These are phyloP conservation scores for Suhomyces emberorum DNA, from an alignment of 805 yeast genomes.

Conservation along the genomic window DNA sequence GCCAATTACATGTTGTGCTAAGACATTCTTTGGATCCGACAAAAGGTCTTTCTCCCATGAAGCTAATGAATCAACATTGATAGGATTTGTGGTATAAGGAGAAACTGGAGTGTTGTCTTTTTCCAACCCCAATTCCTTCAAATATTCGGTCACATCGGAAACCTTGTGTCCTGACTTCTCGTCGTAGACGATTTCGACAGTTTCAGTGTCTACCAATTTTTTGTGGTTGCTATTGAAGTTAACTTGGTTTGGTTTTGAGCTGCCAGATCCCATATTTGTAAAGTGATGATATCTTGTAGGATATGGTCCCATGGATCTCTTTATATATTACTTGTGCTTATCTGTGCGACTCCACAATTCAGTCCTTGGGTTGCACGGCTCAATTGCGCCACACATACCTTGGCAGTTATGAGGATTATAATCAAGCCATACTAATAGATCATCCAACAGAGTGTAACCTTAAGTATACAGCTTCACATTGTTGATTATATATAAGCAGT, in stretches of 20 bases:
- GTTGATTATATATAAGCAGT: too few relatives aligned
- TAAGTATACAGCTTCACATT: too few relatives aligned
- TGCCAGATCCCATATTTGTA: conserved; percentile 1
- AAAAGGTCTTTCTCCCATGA: conserved; percentile 46
- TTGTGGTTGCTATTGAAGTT: background rate
- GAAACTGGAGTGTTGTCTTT: conserved; percentile 1
- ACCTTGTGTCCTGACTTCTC: conserved; percentile 8
- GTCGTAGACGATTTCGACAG: conserved; percentile 4
- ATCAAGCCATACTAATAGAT: too few relatives aligned
- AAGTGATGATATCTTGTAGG: background rate
- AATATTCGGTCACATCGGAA: conserved; percentile 6
- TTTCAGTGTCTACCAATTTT: background rate
- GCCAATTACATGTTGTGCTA: conserved; percentile 55
- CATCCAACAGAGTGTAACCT: too few relatives aligned
- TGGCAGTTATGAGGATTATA: background rate
- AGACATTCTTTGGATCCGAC: conserved; percentile 46
- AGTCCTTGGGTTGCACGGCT: background rate
- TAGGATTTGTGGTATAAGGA: conserved; percentile 16
- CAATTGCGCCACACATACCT: background rate
- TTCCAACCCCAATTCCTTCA: conserved; percentile 15
- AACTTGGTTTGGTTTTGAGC: conserved; percentile 1
- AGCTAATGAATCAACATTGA: conserved; percentile 5
- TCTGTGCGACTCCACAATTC: too few relatives aligned
- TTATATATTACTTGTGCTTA: too few relatives aligned
- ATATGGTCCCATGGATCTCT: too few relatives aligned